These are phyloP conservation scores for Stereocaulon alpinum DNA, from an alignment of 495 filamentous ascomycete genomes.

Conservation along the genomic window DNA sequence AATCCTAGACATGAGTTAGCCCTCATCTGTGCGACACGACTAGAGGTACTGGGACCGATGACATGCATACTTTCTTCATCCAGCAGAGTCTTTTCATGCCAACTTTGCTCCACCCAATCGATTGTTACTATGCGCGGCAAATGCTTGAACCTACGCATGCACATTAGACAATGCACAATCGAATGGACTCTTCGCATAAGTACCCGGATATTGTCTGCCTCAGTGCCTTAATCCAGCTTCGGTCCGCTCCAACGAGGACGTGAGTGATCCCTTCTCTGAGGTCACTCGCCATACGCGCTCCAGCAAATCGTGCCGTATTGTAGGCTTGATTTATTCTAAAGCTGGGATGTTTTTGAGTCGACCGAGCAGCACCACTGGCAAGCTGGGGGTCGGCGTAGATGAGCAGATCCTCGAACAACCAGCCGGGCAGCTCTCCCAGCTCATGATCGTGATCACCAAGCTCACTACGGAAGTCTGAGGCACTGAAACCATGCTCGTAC, in stretches of 20 bases:
- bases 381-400: slow-evolving; percentile 40
- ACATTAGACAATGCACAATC: neutral
- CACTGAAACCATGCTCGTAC: slow-evolving; percentile 24
- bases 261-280: slow-evolving; percentile 51
- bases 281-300: slow-evolving; percentile 41
- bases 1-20: too few relatives aligned
- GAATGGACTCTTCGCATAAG: slow-evolving; percentile 4
- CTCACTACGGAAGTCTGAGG: slow-evolving; percentile 37
- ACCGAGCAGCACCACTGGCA: neutral
- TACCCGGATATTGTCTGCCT: slow-evolving; percentile 32
- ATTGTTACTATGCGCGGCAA: slow-evolving; percentile 61
- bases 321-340: slow-evolving; percentile 20
- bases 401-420: slow-evolving; percentile 55
- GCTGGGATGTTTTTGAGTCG: neutral
- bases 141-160: slow-evolving; percentile 5
- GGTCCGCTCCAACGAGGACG: slow-evolving; percentile 42
- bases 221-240: slow-evolving; percentile 32
- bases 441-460: slow-evolving; percentile 48
- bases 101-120: slow-evolving; percentile 71
- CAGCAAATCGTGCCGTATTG: slow-evolving; percentile 53
- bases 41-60: too few relatives aligned
- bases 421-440: slow-evolving; percentile 41
- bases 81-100: slow-evolving; percentile 64
- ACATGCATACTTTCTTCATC: slow-evolving; percentile 57
- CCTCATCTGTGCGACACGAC: too few relatives aligned